Conservation (phyloP, 2,329 filamentous ascomycete genomes). For the Penicillium sp. region DNA sequence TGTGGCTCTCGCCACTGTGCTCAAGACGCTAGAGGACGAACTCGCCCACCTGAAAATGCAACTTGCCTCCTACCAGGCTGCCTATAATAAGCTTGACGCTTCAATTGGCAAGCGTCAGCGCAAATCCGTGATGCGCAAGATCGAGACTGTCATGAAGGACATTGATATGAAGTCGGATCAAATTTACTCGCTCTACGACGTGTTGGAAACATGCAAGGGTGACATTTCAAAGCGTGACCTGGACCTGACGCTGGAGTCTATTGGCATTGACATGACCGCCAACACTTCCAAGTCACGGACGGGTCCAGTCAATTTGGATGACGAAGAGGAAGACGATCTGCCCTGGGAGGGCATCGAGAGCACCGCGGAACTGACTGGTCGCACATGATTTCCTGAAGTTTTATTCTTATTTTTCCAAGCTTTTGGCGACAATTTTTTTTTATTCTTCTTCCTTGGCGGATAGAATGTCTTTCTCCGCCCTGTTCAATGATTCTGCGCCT, state of each 20-base stretch:
- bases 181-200: constrained; percentile 77
- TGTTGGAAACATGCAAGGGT: constrained; percentile 66
- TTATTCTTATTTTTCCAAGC: background rate
- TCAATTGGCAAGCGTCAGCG: constrained; percentile 60
- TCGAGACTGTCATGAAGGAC: constrained; percentile 56
- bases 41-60: constrained; percentile 67
- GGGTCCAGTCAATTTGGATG: constrained; percentile 23
- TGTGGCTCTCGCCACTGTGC: constrained; percentile 70
- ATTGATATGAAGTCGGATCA: constrained; percentile 71
- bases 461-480: too few species aligned
- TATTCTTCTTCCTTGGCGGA: too few species aligned
- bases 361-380: constrained; percentile 35
- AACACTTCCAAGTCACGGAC: constrained; percentile 21
- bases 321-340: constrained; percentile 36
- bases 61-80: constrained; percentile 55
- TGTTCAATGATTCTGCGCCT: too few species aligned
- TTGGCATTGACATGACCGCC: constrained; percentile 31
- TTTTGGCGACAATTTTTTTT: constrained; percentile 1
- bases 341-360: constrained; percentile 42
- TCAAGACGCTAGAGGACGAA: constrained; percentile 77
- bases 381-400: constrained; percentile 3
- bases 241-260: constrained; percentile 55
- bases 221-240: constrained; percentile 58
- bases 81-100: constrained; percentile 63
- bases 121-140: constrained; percentile 54